A percentile compares a stretch with the other conserved stretches of the same genome.
Evolutionary conservation across 2,329 filamentous ascomycete genomes (phyloP).

Genomic region (Fusarium begoniae): DNA sequence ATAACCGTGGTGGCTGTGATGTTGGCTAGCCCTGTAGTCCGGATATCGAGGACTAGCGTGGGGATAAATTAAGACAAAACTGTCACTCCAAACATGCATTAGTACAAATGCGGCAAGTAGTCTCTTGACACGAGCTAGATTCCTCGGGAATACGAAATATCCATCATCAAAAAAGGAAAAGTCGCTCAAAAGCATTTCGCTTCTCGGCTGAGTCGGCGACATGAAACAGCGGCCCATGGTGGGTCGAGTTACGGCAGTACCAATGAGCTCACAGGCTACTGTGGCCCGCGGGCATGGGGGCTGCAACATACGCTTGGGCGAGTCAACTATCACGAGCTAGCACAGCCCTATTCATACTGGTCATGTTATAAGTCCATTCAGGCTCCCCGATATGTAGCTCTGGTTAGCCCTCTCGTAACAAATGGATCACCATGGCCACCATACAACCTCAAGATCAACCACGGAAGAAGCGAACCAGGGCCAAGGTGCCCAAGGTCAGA

Average conservation of each 20-base stretch:
- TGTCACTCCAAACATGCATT: background rate
- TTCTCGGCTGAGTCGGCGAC: background rate
- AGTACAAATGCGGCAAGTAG: background rate
- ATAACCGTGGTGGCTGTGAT: background rate
- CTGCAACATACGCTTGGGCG: background rate
- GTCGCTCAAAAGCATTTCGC: background rate
- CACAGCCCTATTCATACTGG: background rate
- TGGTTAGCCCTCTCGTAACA: constrained; percentile 2
- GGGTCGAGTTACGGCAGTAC: background rate
- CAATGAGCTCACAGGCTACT: background rate
- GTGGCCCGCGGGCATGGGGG: background rate
- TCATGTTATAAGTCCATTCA: background rate
- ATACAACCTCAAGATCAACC: background rate
- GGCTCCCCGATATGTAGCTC: background rate
- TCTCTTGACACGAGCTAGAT: background rate
- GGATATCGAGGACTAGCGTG: background rate
- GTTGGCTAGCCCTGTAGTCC: background rate
- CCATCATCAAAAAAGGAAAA: background rate
- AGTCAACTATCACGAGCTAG: background rate
- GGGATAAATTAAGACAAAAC: background rate
- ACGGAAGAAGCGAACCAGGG: constrained; percentile 22
- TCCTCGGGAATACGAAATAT: background rate
- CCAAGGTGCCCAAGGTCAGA: constrained; percentile 17
- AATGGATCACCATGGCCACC: background rate
- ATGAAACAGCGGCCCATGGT: background rate